These are phyloP conservation scores for Ziziphus jujuba DNA, from an alignment of 306 rosid genomes.

Conservation along the genomic window DNA sequence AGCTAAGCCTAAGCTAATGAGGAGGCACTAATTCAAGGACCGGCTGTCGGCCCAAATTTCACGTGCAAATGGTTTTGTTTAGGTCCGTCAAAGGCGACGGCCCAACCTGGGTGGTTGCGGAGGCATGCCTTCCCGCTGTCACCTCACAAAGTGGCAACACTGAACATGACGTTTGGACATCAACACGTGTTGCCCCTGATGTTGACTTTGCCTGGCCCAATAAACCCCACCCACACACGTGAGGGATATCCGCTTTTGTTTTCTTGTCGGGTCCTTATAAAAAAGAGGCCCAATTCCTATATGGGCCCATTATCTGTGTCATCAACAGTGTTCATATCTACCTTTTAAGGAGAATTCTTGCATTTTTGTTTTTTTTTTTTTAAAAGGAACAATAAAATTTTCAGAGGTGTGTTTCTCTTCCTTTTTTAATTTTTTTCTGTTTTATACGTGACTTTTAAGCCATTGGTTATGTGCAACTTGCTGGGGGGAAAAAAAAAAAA, in stretches of 20 bases:
- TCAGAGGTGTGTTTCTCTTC: not conserved
- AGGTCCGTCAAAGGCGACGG: conserved; percentile 43
- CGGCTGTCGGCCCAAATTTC: conserved; percentile 33
- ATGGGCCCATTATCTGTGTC: conserved; percentile 31
- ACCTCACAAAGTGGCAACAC: conserved; percentile 47
- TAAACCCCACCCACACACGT: conserved; percentile 50
- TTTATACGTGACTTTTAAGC: not conserved
- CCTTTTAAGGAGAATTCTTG: too few species aligned
- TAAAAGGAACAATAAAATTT: not conserved
- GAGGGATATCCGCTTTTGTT: conserved; percentile 37
- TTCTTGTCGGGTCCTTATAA: conserved; percentile 51
- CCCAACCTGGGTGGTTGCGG: conserved; percentile 28
- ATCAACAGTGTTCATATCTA: conserved; percentile 16
- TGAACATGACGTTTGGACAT: conserved; percentile 30
- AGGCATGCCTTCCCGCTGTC: conserved; percentile 31
- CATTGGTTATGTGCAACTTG: too few species aligned
- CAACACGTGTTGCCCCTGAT: conserved; percentile 44
- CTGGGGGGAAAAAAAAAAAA: too few species aligned
- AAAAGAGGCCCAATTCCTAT: conserved; percentile 12
- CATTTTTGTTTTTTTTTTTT: not conserved
- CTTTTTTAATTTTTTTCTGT: too few species aligned
- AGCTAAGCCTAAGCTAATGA: not conserved
- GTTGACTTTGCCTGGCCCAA: conserved; percentile 11
- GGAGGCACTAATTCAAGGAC: not conserved
- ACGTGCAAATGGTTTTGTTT: conserved; percentile 41